A percentile compares a stretch with the other conserved stretches of the same genome.
Conservation (phyloP, 1,284 basidiomycete species). For the Coriolopsis trogii region DNA sequence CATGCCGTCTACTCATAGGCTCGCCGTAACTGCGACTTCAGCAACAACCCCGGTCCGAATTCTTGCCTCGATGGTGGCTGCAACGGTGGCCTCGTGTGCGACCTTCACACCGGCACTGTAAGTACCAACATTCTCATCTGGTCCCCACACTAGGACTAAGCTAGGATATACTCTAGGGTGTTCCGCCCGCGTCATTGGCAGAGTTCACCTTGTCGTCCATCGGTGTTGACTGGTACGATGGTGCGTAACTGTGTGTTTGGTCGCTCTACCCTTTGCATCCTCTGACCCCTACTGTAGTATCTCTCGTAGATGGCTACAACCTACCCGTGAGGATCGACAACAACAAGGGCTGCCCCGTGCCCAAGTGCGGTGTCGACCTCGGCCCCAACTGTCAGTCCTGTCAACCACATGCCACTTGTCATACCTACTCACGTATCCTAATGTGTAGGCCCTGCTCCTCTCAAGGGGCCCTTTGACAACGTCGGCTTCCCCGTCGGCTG, state of each 20-base stretch:
- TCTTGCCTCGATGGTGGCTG: slow-evolving; percentile 47
- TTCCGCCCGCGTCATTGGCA: slow-evolving; percentile 45
- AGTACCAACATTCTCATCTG: neutral
- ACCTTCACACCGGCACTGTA: slow-evolving; percentile 41
- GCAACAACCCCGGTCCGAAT: slow-evolving; percentile 39
- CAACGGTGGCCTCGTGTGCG: slow-evolving; percentile 49
- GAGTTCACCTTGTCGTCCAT: slow-evolving; percentile 42
- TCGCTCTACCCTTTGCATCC: no score
- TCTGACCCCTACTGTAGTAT: neutral
- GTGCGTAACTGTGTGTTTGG: slow-evolving; percentile 24
- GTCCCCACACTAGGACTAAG: neutral
- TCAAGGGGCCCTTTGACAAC: slow-evolving; percentile 41
- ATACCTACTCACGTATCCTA: no score
- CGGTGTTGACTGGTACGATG: slow-evolving; percentile 44
- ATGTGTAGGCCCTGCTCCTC: slow-evolving; percentile 36
- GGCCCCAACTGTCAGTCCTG: no score
- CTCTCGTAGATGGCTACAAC: slow-evolving; percentile 44
- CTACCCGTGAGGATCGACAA: slow-evolving; percentile 44
- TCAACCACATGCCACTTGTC: no score
- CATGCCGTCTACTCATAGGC: no score
- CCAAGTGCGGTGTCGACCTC: no score
- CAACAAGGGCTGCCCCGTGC: slow-evolving; percentile 43
- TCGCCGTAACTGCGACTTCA: no score
- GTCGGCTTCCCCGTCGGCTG: slow-evolving; percentile 46
- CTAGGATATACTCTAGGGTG: neutral